Evolutionary conservation across 495 filamentous ascomycete genomes (phyloP), one percentile per base, ranked within the genome.

Genomic region (Aspergillus baeticus): DNA sequence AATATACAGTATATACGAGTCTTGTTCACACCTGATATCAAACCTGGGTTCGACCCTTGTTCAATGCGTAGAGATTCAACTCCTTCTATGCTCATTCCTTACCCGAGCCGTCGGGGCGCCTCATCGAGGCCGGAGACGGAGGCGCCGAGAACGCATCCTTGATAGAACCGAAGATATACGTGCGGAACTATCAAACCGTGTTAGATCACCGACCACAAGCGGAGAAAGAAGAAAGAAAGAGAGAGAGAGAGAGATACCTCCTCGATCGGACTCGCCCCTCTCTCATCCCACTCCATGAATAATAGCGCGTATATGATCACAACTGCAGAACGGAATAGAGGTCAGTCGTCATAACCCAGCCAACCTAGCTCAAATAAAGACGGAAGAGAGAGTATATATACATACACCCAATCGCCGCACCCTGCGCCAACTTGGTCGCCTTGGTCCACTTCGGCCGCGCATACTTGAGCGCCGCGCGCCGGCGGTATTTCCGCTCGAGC

Each of bases 361-460:
- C 6, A 18, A 48, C 18, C n/a, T 3, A 29, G 8, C 33, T 10
- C 20, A n/a, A 48, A 34, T 1, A n/a, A 43, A 23, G 26, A 29
- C 42, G 26, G 35, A 11, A 23, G 35, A 46, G 6, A 21, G 26
- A 18, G 42, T 37, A 2, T n/a, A 45, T 14, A 41, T 47, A 71
- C 86, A 64, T 58, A 94, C 91, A 80, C 41, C 81, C 72, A 41
- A 86, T 82, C 35, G 78, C 80, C 14, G 74, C 77, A 71, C 87
- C 84, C 71, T 96, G 91, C 31, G 77, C 78, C 61, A 97, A 58
- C 56, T 81, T 84, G 5, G 90, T 79, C 15, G 67, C 74, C 65
- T 91, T 95, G 6, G 83, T 84, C 82, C 89, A 92, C 53, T 78
- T 73, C 1, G 92, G 91, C 34, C 89, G 78, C 10, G 82, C 81